Base-by-base conservation (phyloP, 1,284 basidiomycete genomes). In the Ceratorhiza oryzae-sativae region DNA sequence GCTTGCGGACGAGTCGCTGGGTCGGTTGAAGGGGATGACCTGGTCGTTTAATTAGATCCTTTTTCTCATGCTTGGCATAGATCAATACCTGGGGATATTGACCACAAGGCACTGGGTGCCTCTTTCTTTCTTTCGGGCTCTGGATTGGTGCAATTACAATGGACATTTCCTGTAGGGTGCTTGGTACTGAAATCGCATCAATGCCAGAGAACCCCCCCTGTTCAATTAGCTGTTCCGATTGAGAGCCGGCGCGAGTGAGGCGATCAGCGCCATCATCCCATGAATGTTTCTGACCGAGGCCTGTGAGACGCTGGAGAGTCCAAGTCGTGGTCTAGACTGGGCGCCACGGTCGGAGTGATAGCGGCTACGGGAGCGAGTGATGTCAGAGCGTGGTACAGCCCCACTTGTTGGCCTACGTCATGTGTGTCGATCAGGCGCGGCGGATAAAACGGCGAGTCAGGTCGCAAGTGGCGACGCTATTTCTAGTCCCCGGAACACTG, bases 1-100 rank as follows among this genome's bases (percentile, higher is more conserved):
- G 32, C 77, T 87, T 23, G 82, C 83, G 0, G 74, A 77, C 73
- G 58, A 74, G 12, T 63, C 75, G 39, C 51, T 83, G n/a, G 90
- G 90, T 39, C 86, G 88, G 72, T 78, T 91, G 75, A 58, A 61
- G 46, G 78, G 77, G 60, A 80, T 89, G 55, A 78, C 75, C 15
- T 90, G 90, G 89, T 58, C 61, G 10, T 86, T 58, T 9, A 34
- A 42, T n/a, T 68, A 49, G 39, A 42, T 34, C 18, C 34, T 30
- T 58, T 58, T 56, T 27, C 34, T 32, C 27, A 55, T 65, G 42
- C 46, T 65, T 65, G 45, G 51, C 20, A 13, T 48, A 55, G 8
- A 41, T 34, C 30, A 53, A 48, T 58, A 46, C 41, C 63, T 55
- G 63, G 63, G 27, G 63, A 53, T 39, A 53, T 32, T n/a, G 25